phyloP scores from a whole-genome alignment of 495 filamentous ascomycete genomes.

The Aspergillus ostianus region DNA sequence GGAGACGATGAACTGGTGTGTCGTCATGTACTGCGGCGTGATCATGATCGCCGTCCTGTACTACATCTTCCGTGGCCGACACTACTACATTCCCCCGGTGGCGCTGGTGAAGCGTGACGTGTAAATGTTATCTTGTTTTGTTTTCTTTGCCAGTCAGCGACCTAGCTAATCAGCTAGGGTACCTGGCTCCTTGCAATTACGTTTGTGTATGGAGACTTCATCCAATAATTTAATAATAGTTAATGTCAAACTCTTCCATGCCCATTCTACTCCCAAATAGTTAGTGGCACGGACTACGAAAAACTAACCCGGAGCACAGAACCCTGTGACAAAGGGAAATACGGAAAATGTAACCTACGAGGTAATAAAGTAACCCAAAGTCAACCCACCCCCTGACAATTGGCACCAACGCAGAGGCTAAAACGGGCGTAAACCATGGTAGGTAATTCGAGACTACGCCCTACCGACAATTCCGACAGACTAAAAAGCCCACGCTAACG shows the following conservation, averaged over 20 bases:
- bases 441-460: not conserved
- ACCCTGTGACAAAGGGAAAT: no score
- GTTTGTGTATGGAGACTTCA: not conserved
- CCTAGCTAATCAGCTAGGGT: not conserved
- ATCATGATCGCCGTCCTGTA: constrained; percentile 45
- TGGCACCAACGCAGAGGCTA: not conserved
- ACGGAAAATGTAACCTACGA: not conserved
- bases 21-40: constrained; percentile 46
- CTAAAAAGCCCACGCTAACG: not conserved
- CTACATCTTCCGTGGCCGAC: constrained; percentile 40
- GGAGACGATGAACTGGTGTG: constrained; percentile 50
- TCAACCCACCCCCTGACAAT: not conserved
- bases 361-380: not conserved
- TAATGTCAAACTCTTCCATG: not conserved
- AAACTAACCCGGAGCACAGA: not conserved
- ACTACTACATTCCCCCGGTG: constrained; percentile 47
- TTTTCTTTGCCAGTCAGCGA: no score
- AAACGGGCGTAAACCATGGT: not conserved
- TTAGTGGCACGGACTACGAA: not conserved
- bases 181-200: not conserved
- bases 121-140: not conserved
- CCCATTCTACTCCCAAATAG: no score
- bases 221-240: not conserved
- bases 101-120: constrained; percentile 32
- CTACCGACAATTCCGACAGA: no score